These are phyloP conservation scores for Apiospora pterosperma DNA, from an alignment of 2,329 filamentous ascomycete genomes.

Conservation along the genomic window DNA sequence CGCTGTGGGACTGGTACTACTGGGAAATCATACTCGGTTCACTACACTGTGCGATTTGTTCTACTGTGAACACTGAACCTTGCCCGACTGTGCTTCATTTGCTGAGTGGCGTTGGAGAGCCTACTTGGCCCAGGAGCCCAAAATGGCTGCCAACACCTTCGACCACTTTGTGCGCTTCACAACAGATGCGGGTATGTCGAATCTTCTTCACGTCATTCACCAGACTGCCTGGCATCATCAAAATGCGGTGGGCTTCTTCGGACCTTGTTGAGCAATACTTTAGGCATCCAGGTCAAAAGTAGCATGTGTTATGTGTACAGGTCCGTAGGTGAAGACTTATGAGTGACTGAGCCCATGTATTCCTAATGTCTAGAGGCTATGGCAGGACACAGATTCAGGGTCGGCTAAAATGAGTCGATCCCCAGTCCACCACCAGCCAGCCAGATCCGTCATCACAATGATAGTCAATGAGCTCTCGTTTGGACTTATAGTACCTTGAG, in stretches of 20 bases:
- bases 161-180: conserved; percentile 42
- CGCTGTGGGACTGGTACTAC: not conserved
- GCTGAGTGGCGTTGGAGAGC: not conserved
- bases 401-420: not conserved
- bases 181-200: conserved; percentile 40
- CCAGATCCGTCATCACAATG: not conserved
- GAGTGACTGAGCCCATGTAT: not conserved
- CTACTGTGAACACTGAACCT: not conserved
- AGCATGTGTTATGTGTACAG: not conserved
- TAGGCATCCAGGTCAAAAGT: not conserved
- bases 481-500: not conserved
- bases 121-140: not conserved
- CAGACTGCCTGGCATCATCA: not conserved
- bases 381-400: not conserved
- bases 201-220: not conserved
- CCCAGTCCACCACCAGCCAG: too few species aligned
- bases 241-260: not conserved
- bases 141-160: conserved; percentile 14
- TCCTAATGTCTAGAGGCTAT: not conserved
- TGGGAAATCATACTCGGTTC: not conserved
- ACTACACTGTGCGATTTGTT: too few species aligned
- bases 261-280: not conserved
- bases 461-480: not conserved
- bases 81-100: not conserved
- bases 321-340: not conserved